Evolutionary conservation across 331 rosid genomes (phyloP), one percentile per base, ranked within the genome.

Genomic region (Spiraea crenata): DNA sequence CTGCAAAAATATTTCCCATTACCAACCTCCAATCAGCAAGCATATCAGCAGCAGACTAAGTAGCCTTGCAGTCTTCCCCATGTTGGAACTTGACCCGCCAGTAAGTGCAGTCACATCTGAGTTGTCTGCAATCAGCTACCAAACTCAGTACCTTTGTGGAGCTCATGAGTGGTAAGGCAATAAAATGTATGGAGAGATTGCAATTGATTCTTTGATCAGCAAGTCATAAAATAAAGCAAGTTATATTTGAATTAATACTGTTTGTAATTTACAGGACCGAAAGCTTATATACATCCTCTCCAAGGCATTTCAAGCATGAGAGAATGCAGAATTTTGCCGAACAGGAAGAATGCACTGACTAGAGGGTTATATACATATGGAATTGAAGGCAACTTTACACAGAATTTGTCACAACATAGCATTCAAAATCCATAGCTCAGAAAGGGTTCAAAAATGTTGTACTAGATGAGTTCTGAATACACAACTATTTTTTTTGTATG

Each of bases 121-220:
- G 19, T 49, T 9, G 9, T 57, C 76, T 77, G 76, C 60, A 56
- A 55, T 54, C n/a, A 38, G 72, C 13, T 63, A 47, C 57, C 38
- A 20, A 55, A 39, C 56, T 70, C 16, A 16, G 62, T 3, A 3
- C 16, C 52, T 3, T 51, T n/a, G n/a, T 14, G 8, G 47, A n/a
- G 11, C 5, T 65, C 38, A 44, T 52, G 19, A 13, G 3, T 2
- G 51, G 2, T 25, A 25, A 47, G 16, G 12, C 6, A 8, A 15
- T 47, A 41, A 65, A 40, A 50, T 48, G 63, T 6, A 72, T 37
- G 52, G 7, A 44, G 63, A 51, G 50, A 51, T 54, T 71, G 13
- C 4, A 57, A 31, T 38, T 20, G 37, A 56, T 40, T 5, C 57
- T 57, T 37, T 20, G 39, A 63, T 54, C 6, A 45, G 19, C 52